Evolutionary conservation across 192 early-diverging fungal species (phyloP), one percentile per base, ranked within the genome.

Genomic region (Pilaira anomala): DNA sequence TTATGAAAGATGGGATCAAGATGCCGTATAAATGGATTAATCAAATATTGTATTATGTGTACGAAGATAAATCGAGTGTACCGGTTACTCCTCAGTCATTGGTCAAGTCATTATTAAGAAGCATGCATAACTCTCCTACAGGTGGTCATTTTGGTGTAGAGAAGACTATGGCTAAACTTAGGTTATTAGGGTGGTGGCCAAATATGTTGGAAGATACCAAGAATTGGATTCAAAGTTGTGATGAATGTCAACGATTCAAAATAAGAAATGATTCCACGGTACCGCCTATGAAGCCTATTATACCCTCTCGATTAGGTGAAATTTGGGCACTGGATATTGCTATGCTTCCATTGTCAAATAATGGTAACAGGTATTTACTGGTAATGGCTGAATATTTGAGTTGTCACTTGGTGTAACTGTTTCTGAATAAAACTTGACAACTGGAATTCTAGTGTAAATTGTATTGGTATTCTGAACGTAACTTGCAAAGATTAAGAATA

Each of bases 281-380:
- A 1, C 5, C 58, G 12, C 58, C 45, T 7, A 60, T 60, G 58
- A 44, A 46, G 24, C 58, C 58, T 26, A 60, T 60, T 5, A 8
- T 60, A 6, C 58, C 58, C 3, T 13, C 7, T 1, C 1, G 12
- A 13, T 4, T 22, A 21, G 58, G 42, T 12, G 58, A 48, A 16
- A 60, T 60, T 2, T 60, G 58, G 58, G 58, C 58, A 12, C 2
- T 21, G 2, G 58, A 60, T 46, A 60, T 60, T 7, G 58, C 58
- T 16, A 26, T 46, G 13, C 14, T 60, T 1, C 41, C 41, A 0
- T 8, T 16, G 2, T 22, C n/a, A 8, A 60, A 28, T 14, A 2
- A 46, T 9, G 58, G 41, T 0, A 60, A 60, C 24, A 7, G 24
- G 3, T 60, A 60, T 21, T 5, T 60, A 26, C 24, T 60, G 25